Evolutionary conservation across 1,284 basidiomycete species (phyloP).

Genomic region (Microbotryum scabiosae): DNA sequence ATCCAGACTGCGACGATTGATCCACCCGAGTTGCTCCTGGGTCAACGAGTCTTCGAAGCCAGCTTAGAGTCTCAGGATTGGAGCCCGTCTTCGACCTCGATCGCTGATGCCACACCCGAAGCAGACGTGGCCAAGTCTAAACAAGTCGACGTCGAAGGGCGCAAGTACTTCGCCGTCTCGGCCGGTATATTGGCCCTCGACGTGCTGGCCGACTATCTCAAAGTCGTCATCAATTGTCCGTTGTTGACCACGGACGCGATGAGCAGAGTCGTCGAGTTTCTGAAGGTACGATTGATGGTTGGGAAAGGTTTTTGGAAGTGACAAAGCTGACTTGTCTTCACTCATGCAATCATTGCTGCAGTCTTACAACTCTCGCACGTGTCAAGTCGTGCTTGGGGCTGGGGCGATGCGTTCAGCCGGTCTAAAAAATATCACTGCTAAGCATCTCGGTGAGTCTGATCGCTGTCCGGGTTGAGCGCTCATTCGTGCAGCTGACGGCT

Average conservation of each 20-base stretch:
- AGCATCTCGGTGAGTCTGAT: conserved; percentile 67
- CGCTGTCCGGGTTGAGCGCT: background rate
- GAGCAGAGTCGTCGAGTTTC: conserved; percentile 85
- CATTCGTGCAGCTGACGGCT: background rate
- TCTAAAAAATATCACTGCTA: conserved; percentile 95
- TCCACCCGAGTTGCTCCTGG: conserved; percentile 57
- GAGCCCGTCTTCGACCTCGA: background rate
- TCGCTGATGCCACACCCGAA: conserved; percentile 14
- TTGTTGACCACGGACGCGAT: conserved; percentile 88
- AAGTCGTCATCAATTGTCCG: conserved; percentile 77
- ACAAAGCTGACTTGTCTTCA: background rate
- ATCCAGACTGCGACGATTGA: conserved; percentile 75
- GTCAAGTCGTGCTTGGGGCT: conserved; percentile 94
- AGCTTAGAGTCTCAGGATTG: no score
- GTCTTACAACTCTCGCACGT: conserved; percentile 95
- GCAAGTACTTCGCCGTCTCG: conserved; percentile 71
- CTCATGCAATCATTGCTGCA: conserved; percentile 21
- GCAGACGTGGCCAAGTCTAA: conserved; percentile 47
- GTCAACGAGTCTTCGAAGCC: conserved; percentile 1
- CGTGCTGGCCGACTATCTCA: conserved; percentile 75
- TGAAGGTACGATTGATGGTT: conserved; percentile 51
- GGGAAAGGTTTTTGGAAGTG: no score
- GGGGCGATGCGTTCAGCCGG: conserved; percentile 97
- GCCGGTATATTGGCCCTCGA: conserved; percentile 72
- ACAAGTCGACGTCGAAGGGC: conserved; percentile 72